phyloP scores from a whole-genome alignment of 805 yeast genomes.

The Nakazawaea ishiwadae region DNA sequence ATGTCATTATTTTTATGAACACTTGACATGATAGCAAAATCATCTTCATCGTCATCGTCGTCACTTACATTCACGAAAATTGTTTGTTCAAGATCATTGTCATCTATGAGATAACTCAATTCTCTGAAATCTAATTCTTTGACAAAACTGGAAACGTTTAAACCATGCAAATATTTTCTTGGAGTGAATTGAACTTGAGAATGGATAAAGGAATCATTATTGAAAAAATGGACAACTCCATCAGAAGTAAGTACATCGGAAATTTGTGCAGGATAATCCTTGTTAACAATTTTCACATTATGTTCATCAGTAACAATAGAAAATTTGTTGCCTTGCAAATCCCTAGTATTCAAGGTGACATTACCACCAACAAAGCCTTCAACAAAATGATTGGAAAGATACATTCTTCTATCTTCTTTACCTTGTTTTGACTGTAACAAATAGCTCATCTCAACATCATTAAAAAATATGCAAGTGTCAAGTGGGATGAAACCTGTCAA shows the following conservation, averaged over 20 bases:
- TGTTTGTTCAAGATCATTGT: conserved; percentile 47
- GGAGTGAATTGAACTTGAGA: conserved; percentile 38
- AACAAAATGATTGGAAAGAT: conserved; percentile 31
- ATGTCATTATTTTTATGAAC: conserved; percentile 33
- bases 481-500: conserved; percentile 43
- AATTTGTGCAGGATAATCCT: conserved; percentile 24
- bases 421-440: conserved; percentile 27
- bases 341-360: conserved; percentile 23
- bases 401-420: conserved; percentile 19
- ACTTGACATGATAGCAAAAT: conserved; percentile 22
- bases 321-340: conserved; percentile 17
- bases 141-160: conserved; percentile 59
- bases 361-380: conserved; percentile 44
- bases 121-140: conserved; percentile 64
- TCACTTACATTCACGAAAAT: conserved; percentile 46
- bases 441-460: conserved; percentile 42
- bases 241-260: conserved; percentile 40
- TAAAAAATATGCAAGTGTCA: conserved; percentile 33
- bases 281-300: conserved; percentile 29
- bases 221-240: conserved; percentile 48
- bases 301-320: conserved; percentile 24
- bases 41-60: conserved; percentile 30
- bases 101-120: conserved; percentile 52
- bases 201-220: conserved; percentile 23
- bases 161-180: conserved; percentile 53